A percentile compares a stretch with the other conserved stretches of the same genome.
phyloP scores from a whole-genome alignment of 2,329 filamentous ascomycete genomes.

The Alternaria sp. region DNA sequence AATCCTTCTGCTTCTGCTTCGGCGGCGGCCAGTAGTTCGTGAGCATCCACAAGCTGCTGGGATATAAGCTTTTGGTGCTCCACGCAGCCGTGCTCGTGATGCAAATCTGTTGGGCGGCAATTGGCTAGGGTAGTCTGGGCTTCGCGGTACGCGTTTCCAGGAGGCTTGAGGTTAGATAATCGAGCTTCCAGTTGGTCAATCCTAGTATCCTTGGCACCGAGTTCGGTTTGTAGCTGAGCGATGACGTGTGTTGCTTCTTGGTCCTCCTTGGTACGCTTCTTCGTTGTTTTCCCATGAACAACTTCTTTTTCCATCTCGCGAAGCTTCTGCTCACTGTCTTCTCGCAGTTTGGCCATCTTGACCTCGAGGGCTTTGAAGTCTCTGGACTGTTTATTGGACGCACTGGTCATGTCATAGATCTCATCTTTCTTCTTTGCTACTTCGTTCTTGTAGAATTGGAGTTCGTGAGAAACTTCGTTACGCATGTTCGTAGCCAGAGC shows the following conservation, averaged over 20 bases:
- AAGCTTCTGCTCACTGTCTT: neutral
- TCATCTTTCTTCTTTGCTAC: neutral
- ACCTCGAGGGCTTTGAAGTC: neutral
- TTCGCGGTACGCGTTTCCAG: neutral
- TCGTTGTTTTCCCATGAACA: neutral
- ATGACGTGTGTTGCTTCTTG: neutral
- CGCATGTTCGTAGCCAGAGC: neutral
- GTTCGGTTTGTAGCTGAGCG: neutral
- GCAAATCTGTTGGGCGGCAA: neutral
- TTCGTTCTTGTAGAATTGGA: neutral
- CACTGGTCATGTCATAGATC: neutral
- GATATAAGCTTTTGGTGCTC: neutral
- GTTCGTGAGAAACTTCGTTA: neutral
- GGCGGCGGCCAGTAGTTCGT: neutral
- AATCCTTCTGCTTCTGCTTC: constrained; percentile 3
- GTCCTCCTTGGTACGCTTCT: neutral
- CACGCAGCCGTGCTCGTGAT: neutral
- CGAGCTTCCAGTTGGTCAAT: neutral
- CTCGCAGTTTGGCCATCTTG: neutral
- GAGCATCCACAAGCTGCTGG: neutral
- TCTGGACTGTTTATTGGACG: neutral
- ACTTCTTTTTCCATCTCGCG: neutral
- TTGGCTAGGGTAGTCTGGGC: neutral
- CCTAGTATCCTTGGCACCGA: neutral
- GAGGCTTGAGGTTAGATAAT: neutral